Percentiles rank a stretch among this genome's conserved stretches.
Evolutionary conservation across 345 rosid species (phyloP).

Genomic region (Citropsis articulata): DNA sequence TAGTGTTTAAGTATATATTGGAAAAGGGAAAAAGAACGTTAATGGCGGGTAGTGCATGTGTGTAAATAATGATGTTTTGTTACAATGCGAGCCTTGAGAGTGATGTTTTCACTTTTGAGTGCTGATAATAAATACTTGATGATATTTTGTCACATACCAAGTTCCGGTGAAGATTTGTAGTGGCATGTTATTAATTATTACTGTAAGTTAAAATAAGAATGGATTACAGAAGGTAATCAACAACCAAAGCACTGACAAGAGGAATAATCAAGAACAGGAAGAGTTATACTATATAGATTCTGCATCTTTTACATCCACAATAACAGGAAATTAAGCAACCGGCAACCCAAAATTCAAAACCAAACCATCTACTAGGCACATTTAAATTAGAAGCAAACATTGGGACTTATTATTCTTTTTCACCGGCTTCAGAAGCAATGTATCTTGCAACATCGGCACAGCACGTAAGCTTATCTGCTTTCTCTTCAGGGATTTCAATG

Average conservation of each 20-base stretch:
- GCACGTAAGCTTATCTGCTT: conserved; percentile 55
- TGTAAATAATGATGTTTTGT: conserved; percentile 24
- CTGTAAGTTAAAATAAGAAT: background rate
- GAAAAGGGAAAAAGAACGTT: background rate
- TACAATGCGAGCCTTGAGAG: background rate
- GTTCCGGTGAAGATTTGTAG: background rate
- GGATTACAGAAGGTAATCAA: background rate
- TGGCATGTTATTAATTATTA: background rate
- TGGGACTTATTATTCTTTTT: conserved; percentile 17
- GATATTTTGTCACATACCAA: background rate
- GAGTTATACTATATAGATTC: background rate
- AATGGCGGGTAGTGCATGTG: background rate
- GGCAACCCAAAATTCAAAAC: background rate
- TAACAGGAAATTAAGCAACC: background rate
- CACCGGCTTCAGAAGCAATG: conserved; percentile 33
- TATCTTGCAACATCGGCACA: conserved; percentile 62
- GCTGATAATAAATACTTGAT: background rate
- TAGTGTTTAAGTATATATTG: background rate
- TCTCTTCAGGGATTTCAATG: conserved; percentile 59
- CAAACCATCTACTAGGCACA: background rate
- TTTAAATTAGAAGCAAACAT: background rate
- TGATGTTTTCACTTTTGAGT: background rate
- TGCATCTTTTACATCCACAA: background rate
- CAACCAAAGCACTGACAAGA: background rate
- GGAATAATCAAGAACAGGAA: background rate